Base-by-base conservation (phyloP, 2,329 filamentous ascomycete genomes). In the Alternaria rosae region DNA sequence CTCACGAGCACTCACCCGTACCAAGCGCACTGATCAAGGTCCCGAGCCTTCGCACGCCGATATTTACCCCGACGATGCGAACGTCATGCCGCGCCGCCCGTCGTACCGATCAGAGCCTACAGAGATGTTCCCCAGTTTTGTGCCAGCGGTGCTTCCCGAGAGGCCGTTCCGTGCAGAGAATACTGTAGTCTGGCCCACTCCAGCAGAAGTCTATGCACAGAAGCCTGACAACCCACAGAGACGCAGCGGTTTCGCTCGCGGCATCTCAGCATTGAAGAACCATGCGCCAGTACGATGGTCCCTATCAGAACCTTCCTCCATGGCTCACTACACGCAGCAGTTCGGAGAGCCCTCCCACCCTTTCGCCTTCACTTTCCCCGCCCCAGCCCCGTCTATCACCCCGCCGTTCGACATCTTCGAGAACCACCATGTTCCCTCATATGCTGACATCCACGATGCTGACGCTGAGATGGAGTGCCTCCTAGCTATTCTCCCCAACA, bases 21-120 rank as follows among this genome's bases (percentile, higher is more conserved):
- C 44, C n/a, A 75, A 67, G 54, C 71, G 73, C 9, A 60, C 59
- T 7, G 74, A 76, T 57, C 74, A 77, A 61, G 75, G 75, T 1
- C 75, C 75, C 6, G 61, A 69, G 57, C 70, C 75, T 5, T 77
- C 75, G 13, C 43, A 48, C 4, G 75, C 75, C 4, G 75, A 77
- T 43, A 73, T 76, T 53, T 77, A 75, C 41, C 75, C 75, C 8
- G 73, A 75, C 13, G 74, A 77, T 57, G 70, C 71, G 3, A 45
- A 58, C 28, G 68, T 61, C 59, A 47, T 42, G 12, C 51, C 59
- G 2, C 28, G 45, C 4, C 45, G 45, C 20, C 44, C 35, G 15
- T 43, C 51, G 3, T 43, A 54, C 44, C 28, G 28, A 12, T 41
- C 51, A 53, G 41, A 44, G 42, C 20, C 35, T 11, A n/a, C 42